Percentiles rank a stretch among this genome's conserved stretches.
Evolutionary conservation across 306 rosid species (phyloP).

Genomic region (Cyamopsis tetragonoloba): DNA sequence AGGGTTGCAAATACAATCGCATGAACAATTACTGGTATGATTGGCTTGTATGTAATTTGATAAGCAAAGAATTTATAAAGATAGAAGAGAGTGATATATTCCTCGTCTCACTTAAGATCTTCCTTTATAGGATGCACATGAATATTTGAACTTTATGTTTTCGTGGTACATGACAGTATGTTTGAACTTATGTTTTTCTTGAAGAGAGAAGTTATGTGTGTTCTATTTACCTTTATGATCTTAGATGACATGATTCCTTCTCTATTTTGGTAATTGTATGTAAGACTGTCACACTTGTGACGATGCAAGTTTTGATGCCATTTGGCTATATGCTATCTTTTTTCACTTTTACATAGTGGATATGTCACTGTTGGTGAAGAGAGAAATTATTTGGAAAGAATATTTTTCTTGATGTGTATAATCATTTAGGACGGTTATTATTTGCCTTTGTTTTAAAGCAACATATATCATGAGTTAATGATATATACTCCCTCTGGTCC

Average conservation of each 20-base stretch:
- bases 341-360: constrained; percentile 5
- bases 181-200: constrained; percentile 8
- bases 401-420: constrained; percentile 16
- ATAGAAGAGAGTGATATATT: too few species aligned
- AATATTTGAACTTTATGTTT: constrained; percentile 20
- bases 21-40: background rate
- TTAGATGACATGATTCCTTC: constrained; percentile 1
- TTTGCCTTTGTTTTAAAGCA: background rate
- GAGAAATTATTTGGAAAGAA: background rate
- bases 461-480: background rate
- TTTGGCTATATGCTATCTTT: background rate
- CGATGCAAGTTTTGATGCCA: constrained; percentile 3
- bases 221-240: constrained; percentile 10
- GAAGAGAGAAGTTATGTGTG: constrained; percentile 18
- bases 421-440: constrained; percentile 2
- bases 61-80: too few species aligned
- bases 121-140: background rate
- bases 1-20: constrained; percentile 14
- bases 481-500: background rate
- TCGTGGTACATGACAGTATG: background rate
- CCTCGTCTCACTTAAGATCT: background rate
- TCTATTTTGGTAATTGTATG: background rate
- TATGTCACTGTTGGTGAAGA: background rate
- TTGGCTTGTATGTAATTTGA: constrained; percentile 15
- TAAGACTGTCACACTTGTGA: background rate